These are phyloP conservation scores for Citrus australasica DNA, from an alignment of 345 rosid species.

Conservation along the genomic window DNA sequence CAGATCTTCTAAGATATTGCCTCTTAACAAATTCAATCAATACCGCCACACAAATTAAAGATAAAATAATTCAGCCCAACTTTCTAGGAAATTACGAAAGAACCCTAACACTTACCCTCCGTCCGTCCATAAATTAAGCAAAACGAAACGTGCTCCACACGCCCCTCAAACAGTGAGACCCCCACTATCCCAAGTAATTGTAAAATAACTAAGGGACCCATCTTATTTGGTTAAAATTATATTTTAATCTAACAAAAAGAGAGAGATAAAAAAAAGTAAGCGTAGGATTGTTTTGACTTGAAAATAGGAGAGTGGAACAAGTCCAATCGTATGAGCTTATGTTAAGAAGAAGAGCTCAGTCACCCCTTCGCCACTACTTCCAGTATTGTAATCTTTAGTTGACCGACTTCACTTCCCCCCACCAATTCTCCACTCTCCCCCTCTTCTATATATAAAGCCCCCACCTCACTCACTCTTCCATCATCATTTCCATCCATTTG, in stretches of 20 bases:
- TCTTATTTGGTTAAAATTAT: background rate
- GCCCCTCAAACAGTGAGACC: background rate
- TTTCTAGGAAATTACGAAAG: background rate
- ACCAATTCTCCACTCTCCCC: conserved; percentile 30
- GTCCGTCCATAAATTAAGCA: background rate
- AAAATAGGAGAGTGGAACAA: conserved; percentile 6
- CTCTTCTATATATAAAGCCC: background rate
- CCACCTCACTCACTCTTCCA: background rate
- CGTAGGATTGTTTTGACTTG: conserved; percentile 37
- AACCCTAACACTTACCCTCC: background rate
- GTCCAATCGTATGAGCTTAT: background rate
- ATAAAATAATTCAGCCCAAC: background rate
- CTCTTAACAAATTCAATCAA: background rate
- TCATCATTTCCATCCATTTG: background rate
- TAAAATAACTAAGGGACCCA: background rate
- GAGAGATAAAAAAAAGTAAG: background rate
- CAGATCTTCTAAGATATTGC: background rate
- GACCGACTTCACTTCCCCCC: conserved; percentile 56
- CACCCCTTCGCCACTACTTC: conserved; percentile 8
- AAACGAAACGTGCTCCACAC: conserved; percentile 9
- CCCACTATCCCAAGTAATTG: background rate
- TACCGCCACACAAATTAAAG: background rate
- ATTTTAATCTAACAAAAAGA: too few relatives aligned
- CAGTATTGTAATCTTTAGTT: conserved; percentile 21
- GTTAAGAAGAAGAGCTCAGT: conserved; percentile 8